Base-by-base conservation (phyloP, 1,284 basidiomycete genomes). In the Marasmius tenuissimus region DNA sequence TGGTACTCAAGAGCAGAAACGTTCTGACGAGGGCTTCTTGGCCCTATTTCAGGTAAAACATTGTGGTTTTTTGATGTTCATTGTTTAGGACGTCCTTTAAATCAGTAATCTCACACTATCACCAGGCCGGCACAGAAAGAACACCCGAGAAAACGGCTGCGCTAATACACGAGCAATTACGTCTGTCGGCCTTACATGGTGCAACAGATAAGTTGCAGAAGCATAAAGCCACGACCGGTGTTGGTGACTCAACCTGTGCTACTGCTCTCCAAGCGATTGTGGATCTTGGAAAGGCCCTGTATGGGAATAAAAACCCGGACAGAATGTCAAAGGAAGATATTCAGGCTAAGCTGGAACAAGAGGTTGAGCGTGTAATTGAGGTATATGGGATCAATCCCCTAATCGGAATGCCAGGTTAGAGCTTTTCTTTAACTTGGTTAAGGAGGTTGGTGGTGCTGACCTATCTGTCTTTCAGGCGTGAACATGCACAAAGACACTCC, bases 401-500 rank as follows among this genome's bases (percentile, higher is more conserved):
- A 22, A 11, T 52, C 34, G 50, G 9, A n/a, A 52, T 27, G 34
- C 9, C 9, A 22, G 34, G 9, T 9, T 14, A 27, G 50, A 22
- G 12, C 16, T 8, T 4, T 52, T 22, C 16, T 27, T 22, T 22
- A 9, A 40, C 39, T 40, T 16, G 16, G 9, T 40, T 40, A 16
- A 9, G 39, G 9, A 40, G 39, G 8, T 27, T 27, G 12, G 48
- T 18, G 9, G 18, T 18, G 18, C 18, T 40, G 9, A 18, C 16
- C 18, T 50, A 18, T 18, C 35, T 18, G 14, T n/a, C 11, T 18
- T 53, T 52, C 18, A 70, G 75, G 71, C 0, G 65, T 77, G 37
- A 74, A 78, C 64, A 70, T 70, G 4, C 63, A 67, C 0, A 60
- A 67, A 35, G 75, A 78, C 58, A 77, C 74, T 0, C 74, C 75